Base-by-base conservation (phyloP, 352 stramenopile genomes). In the Phytophthora chlamydospora region DNA sequence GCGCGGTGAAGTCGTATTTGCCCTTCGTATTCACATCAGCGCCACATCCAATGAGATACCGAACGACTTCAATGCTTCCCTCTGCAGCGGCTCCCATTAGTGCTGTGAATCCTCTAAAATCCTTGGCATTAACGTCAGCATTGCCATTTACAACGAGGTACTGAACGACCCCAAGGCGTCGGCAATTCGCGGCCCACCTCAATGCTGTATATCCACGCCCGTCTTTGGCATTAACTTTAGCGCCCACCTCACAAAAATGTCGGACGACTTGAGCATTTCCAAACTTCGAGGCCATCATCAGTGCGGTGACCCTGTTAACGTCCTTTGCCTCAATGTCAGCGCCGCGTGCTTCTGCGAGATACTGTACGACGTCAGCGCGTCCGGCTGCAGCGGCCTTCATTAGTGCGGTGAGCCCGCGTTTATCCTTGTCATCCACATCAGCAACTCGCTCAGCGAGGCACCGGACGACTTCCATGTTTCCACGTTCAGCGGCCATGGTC, bases 251-350 rank as follows among this genome's bases (percentile, higher is more conserved):
- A 24, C 21, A 3, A 24, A 24, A 3, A 24, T 3, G 21, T 24
- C 21, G 21, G 21, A 24, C 21, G 21, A 24, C 21, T 24, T 24
- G 21, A 24, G 3, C 3, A 3, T 24, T 8, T 5, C 43, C 21
- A 38, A 4, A 24, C 29, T 38, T 38, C 6, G 11, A 2, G 11
- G 29, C 9, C 7, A 33, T 38, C 43, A 50, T 35, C 43, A 35
- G 12, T 38, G 43, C 14, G 1, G 43, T 50, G 7, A 13, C 17
- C 1, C 29, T 19, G 2, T 11, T 2, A 6, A n/a, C 3, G 27
- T 50, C 27, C 8, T 38, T 35, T 14, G 43, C 24, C 8, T 50
- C 36, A 6, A 50, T 27, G 10, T 50, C 40, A 32, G 40, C 40
- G 17, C 40, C 9, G n/a, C 3, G 16, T 2, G 31, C 40, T 43